Conservation (phyloP, 805 yeast species). For the Brettanomyces anomalus region DNA sequence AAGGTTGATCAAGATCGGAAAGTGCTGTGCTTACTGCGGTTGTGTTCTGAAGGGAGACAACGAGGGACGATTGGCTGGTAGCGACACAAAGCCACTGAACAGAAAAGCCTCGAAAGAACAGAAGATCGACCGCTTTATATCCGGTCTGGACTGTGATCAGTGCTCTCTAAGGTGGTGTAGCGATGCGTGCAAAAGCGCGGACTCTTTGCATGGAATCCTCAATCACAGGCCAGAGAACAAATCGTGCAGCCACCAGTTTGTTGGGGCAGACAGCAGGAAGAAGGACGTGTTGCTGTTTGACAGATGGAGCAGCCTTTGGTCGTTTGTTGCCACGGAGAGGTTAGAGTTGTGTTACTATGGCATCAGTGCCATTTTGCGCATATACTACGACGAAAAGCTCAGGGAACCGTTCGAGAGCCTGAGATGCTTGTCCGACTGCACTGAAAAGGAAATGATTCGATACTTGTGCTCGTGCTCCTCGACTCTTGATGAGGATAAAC, state of each 20-base stretch:
- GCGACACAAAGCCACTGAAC: conserved; percentile 7
- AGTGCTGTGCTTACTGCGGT: conserved; percentile 26
- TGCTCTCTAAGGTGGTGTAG: conserved; percentile 25
- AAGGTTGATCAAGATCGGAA: conserved; percentile 21
- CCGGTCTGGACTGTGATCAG: conserved; percentile 23
- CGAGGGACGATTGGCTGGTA: conserved; percentile 17
- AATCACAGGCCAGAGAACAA: conserved; percentile 23
- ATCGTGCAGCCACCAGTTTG: conserved; percentile 17
- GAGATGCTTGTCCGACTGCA: conserved; percentile 5
- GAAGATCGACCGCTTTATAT: conserved; percentile 20
- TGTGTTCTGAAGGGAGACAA: conserved; percentile 24
- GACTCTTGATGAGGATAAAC: conserved; percentile 1
- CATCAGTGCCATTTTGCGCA: conserved; percentile 13
- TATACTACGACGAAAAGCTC: conserved; percentile 14
- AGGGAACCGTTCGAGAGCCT: conserved; percentile 12
- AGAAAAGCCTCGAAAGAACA: conserved; percentile 7
- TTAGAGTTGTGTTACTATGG: conserved; percentile 14
- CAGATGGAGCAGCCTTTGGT: conserved; percentile 15
- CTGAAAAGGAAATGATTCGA: conserved; percentile 6
- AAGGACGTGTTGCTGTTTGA: conserved; percentile 13
- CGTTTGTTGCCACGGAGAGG: conserved; percentile 6
- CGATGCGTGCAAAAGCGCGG: conserved; percentile 18
- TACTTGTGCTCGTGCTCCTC: conserved; percentile 5
- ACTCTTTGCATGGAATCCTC: conserved; percentile 18
- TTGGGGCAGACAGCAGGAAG: conserved; percentile 4